Conservation (phyloP, 1,139 yeast genomes). For the Lodderomyces margitis region DNA sequence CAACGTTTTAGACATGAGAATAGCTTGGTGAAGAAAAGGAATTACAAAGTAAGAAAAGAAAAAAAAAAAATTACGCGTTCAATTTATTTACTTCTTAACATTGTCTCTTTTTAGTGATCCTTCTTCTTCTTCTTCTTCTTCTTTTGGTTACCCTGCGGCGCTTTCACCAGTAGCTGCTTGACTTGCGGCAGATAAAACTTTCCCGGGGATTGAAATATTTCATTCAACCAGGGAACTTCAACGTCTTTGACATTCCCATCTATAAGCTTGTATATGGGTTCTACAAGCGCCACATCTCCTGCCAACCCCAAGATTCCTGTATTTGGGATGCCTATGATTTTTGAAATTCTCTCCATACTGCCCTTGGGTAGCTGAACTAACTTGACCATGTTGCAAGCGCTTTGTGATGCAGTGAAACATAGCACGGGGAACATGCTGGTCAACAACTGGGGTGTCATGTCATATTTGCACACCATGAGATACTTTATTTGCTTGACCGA, state of each 20-base stretch:
- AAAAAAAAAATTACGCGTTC: conserved; percentile 3
- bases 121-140: conserved; percentile 1
- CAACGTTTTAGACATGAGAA: conserved; percentile 18
- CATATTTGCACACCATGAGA: conserved; percentile 55
- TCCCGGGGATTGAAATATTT: conserved; percentile 20
- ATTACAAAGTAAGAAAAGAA: too few relatives aligned
- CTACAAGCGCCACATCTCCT: conserved; percentile 13
- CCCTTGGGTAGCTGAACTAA: conserved; percentile 55
- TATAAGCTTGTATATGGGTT: conserved; percentile 29
- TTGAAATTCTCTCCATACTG: conserved; percentile 35
- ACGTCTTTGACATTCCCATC: conserved; percentile 35
- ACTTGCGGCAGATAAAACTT: conserved; percentile 4
- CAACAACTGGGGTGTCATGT: conserved; percentile 47
- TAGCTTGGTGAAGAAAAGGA: background rate
- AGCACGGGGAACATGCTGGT: conserved; percentile 54
- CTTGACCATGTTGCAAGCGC: conserved; percentile 34
- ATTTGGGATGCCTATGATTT: conserved; percentile 6
- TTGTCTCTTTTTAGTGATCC: background rate
- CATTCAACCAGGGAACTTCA: conserved; percentile 46
- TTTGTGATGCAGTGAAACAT: conserved; percentile 42
- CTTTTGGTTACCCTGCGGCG: conserved; percentile 20
- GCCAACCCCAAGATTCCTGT: conserved; percentile 31
- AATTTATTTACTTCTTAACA: background rate
- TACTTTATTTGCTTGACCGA: conserved; percentile 25
- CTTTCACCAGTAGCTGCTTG: conserved; percentile 24